These are phyloP conservation scores for Protomyces pachydermus DNA, from an alignment of 1,139 yeast genomes.

Conservation along the genomic window DNA sequence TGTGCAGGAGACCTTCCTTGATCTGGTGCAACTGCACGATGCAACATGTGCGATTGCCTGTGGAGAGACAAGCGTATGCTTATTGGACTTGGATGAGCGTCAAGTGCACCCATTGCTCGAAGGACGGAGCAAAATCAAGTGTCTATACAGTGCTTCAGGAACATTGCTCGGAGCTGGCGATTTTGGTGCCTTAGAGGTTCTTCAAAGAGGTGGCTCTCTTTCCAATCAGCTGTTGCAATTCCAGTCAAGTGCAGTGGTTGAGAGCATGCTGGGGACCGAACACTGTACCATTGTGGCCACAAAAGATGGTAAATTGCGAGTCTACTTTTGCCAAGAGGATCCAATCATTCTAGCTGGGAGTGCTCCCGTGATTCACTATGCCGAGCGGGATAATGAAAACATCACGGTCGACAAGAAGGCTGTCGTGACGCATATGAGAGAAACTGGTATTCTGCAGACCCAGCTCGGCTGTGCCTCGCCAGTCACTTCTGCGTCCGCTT, in stretches of 20 bases:
- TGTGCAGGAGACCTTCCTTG: conserved; percentile 6
- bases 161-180: not conserved
- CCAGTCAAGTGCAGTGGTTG: not conserved
- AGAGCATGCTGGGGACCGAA: not conserved
- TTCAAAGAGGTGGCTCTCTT: not conserved
- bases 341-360: not conserved
- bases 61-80: not conserved
- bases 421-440: not conserved
- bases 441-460: not conserved
- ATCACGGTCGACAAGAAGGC: not conserved
- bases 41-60: not conserved
- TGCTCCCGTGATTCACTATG: not conserved
- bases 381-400: not conserved
- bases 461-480: not conserved
- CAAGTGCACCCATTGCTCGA: not conserved
- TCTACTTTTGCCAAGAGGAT: not conserved
- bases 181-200: not conserved
- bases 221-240: not conserved
- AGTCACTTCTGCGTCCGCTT: not conserved
- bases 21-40: not conserved
- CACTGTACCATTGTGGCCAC: not conserved
- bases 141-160: not conserved
- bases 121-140: not conserved
- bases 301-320: not conserved
- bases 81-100: not conserved